phyloP scores from a whole-genome alignment of 1,284 basidiomycete species.

The Trichosporon faecale region DNA sequence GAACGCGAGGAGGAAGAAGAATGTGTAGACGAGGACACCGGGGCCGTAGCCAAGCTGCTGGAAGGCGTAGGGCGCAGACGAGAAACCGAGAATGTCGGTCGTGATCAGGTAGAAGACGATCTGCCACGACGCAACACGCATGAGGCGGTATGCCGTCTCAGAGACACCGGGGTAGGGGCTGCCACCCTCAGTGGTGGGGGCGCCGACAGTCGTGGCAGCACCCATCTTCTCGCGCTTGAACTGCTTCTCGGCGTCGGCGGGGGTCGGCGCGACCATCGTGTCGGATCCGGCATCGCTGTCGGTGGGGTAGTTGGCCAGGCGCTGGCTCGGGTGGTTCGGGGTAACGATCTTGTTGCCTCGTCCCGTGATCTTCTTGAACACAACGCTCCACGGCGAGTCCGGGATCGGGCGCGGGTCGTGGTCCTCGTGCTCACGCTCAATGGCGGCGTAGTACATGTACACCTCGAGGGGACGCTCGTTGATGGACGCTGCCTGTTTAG shows the following conservation, averaged over 20 bases:
- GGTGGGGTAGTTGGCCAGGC: neutral
- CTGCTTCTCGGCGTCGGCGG: neutral
- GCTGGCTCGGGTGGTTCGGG: neutral
- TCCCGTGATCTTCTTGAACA: constrained; percentile 17
- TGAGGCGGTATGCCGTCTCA: constrained; percentile 17
- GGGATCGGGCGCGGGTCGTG: constrained; percentile 24
- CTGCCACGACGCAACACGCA: constrained; percentile 24
- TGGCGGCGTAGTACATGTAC: constrained; percentile 24
- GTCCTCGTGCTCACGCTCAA: constrained; percentile 23
- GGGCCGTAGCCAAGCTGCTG: constrained; percentile 32
- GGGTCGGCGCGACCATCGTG: neutral
- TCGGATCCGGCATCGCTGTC: neutral
- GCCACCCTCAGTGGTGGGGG: neutral
- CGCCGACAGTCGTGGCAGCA: neutral
- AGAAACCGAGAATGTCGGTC: constrained; percentile 43
- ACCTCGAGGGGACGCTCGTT: constrained; percentile 20
- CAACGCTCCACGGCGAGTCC: constrained; percentile 21
- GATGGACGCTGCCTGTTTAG: neutral
- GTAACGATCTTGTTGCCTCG: neutral
- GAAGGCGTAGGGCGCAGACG: constrained; percentile 43
- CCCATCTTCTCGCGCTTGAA: constrained; percentile 1
- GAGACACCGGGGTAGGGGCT: neutral
- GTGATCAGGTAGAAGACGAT: constrained; percentile 26
- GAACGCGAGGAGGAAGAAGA: constrained; percentile 23
- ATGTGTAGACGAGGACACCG: constrained; percentile 30